Base-by-base conservation (phyloP, 2,329 filamentous ascomycete species). In the Sporothrix sp. region DNA sequence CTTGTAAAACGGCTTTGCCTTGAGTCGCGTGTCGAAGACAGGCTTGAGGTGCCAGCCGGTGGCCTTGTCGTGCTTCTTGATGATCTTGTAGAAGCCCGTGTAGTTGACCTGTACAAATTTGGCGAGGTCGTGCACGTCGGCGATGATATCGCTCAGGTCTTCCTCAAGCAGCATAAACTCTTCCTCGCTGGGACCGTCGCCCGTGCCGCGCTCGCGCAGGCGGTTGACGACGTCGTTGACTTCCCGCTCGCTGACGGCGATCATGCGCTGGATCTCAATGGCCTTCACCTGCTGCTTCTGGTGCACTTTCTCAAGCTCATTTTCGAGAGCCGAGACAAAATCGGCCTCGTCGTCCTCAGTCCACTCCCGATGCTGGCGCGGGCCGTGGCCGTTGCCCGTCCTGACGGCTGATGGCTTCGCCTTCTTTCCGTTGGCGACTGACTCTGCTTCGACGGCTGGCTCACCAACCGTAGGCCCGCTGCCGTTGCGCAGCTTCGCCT, bases 11-110 rank as follows among this genome's bases (percentile, higher is more conserved):
- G 93, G 91, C 66, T 95, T 96, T 40, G 89, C 87, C 69, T 94
- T 95, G 63, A 98, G 79, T 52, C 91, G 82, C 37, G 90, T 84
- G 52, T 94, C 91, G 67, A 98, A 98, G n/a, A 94, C 88, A 28
- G 93, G 93, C 61, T 86, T 90, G 30, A 98, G 79, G 62, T 93
- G 82, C 89, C 91, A 95, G 54, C 82, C 78, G 0, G 93, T 98
- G 74, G 86, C 76, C 87, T 98, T 98, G 71, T 96, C 93, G 67
- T 98, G 93, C 75, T 98, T 98, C 76, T 98, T 98, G 69, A 98
- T 95, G 57, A 98, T 98, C 75, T 98, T 98, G 73, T 96, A 94
- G 66, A 98, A 98, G 5, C 93, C 93, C 0, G 91, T 97, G 65
- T 98, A 98, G 70, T 98, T 98, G 64, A 98, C 72, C 71, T 96